Base-by-base conservation (phyloP, 2,329 filamentous ascomycete species). In the Westerdykella sp. region DNA sequence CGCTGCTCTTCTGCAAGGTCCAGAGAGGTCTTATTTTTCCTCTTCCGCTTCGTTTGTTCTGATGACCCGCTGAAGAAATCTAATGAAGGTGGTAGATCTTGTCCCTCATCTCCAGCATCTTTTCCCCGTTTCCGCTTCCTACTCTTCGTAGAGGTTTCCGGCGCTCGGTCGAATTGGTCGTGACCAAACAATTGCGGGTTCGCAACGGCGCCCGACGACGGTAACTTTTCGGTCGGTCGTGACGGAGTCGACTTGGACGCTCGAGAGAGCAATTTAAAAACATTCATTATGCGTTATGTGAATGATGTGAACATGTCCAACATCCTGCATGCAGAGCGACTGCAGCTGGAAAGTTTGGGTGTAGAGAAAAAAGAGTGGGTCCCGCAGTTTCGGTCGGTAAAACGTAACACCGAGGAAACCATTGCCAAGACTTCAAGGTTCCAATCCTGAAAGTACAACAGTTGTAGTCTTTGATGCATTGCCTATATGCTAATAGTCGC, bases 211-310 rank as follows among this genome's bases (percentile, higher is more conserved):
- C 83, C 83, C 40, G 79, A 78, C 4, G 83, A 86, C 6, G 84
- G 83, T 25, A 85, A 70, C 43, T 73, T 76, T 3, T 69, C 56
- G 15, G 67, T 48, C 23, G 63, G 57, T 23, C 65, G 59, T 10
- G 56, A 47, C 39, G 68, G 72, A 44, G 70, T 59, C 12, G 73
- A 69, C 56, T 85, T 87, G 3, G 80, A 81, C 44, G 83, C 83
- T 40, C 84, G 77, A 30, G 84, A 86, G 46, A 89, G 71, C 25
- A 89, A 70, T 57, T 82, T 87, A 59, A 87, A 73, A 42, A 87
- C 81, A 67, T 89, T 84, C 83, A 86, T 86, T 43, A 39, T 54
- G 43, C 1, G 48, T 23, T 32, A 15, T 18, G 7, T 5, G 7
- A 28, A 38, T 18, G 7, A 14, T 38, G 15, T 14, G 35, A 14